Conservation (phyloP, 768 basidiomycete genomes). For the Pleurotus eryngii region DNA sequence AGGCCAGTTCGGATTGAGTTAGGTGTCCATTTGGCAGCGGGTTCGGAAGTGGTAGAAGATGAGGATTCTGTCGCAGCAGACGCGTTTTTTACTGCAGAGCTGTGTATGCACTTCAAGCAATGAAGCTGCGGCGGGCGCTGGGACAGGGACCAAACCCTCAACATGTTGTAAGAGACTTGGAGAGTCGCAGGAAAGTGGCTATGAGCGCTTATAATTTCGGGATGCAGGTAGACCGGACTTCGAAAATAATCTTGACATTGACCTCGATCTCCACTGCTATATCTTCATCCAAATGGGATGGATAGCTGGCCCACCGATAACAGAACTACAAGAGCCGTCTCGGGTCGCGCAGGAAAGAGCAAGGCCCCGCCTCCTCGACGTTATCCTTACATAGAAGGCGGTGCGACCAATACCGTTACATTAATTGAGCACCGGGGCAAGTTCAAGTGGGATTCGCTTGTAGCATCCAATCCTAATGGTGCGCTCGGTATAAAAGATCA, state of each 20-base stretch:
- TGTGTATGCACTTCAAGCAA: conserved; percentile 32
- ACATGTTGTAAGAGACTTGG: background rate
- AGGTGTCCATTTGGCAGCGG: conserved; percentile 73
- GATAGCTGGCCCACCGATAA: conserved; percentile 66
- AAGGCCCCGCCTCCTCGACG: conserved; percentile 26
- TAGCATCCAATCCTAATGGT: too few relatives aligned
- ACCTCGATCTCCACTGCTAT: background rate
- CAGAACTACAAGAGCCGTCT: conserved; percentile 21
- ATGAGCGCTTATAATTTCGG: background rate
- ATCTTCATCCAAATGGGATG: conserved; percentile 59
- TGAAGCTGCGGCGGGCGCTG: background rate
- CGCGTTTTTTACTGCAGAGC: conserved; percentile 31
- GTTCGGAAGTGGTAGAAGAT: conserved; percentile 17
- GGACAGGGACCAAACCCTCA: background rate
- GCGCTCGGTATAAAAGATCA: too few relatives aligned
- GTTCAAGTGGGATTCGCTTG: conserved; percentile 51
- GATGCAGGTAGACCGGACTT: background rate
- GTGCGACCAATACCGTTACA: conserved; percentile 54
- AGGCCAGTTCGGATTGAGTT: conserved; percentile 85
- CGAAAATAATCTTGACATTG: background rate
- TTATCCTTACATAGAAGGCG: conserved; percentile 57
- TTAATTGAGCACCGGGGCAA: conserved; percentile 40
- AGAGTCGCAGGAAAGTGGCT: background rate
- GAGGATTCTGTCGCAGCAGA: conserved; percentile 23
- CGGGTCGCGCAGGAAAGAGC: conserved; percentile 18